Percentiles rank a stretch among this genome's conserved stretches.
phyloP scores from a whole-genome alignment of 1,284 basidiomycete genomes.

The Naganishia albida region DNA sequence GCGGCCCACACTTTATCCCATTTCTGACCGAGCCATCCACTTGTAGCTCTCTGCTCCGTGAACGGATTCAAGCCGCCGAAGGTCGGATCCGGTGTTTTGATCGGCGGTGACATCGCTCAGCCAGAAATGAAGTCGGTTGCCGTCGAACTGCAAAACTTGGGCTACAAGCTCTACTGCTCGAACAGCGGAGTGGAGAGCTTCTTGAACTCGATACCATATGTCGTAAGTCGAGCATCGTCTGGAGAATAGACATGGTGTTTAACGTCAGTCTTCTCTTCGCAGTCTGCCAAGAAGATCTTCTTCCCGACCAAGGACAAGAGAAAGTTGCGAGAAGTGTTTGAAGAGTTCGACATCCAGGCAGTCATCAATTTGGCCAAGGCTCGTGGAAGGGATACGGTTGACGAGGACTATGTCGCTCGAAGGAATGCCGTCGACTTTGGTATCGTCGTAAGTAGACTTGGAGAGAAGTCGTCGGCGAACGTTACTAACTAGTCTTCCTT shows the following conservation, averaged over 20 bases:
- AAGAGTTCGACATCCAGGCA: constrained; percentile 79
- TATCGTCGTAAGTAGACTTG: constrained; percentile 52
- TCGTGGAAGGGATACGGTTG: constrained; percentile 74
- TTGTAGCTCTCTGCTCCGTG: constrained; percentile 66
- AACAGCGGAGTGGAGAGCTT: constrained; percentile 76
- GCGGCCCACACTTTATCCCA: neutral
- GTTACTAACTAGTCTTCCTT: constrained; percentile 37
- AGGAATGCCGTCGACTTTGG: constrained; percentile 93
- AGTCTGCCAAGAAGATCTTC: constrained; percentile 78
- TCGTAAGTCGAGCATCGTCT: constrained; percentile 31
- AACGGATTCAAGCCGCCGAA: constrained; percentile 87
- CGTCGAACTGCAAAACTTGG: constrained; percentile 71
- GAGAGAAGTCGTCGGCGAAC: neutral
- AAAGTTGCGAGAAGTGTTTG: constrained; percentile 82
- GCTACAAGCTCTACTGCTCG: constrained; percentile 91
- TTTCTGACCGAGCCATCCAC: neutral
- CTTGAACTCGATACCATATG: constrained; percentile 76
- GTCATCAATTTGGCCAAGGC: constrained; percentile 90
- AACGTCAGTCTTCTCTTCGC: neutral
- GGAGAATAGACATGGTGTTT: neutral
- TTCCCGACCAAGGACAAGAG: constrained; percentile 98
- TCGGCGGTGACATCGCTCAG: constrained; percentile 80
- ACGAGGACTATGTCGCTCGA: constrained; percentile 96
- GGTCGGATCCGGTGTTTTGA: constrained; percentile 76
- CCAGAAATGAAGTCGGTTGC: constrained; percentile 81